phyloP scores from a whole-genome alignment of 2,329 filamentous ascomycete species.

The Cladosporium austrohemisphaericum region DNA sequence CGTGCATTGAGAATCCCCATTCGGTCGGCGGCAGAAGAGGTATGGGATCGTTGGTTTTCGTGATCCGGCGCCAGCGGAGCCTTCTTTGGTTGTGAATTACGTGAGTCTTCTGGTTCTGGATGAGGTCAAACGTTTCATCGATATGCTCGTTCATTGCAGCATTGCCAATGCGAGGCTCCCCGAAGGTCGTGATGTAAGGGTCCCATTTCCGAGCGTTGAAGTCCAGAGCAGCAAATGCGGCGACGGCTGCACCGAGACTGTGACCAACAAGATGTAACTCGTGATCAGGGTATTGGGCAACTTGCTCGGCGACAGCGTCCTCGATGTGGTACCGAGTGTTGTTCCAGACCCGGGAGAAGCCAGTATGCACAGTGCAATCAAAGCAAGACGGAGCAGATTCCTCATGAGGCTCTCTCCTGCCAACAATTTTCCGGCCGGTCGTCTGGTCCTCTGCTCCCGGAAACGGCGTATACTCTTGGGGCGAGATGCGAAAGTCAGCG shows the following conservation, averaged over 20 bases:
- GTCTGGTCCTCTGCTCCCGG: constrained; percentile 47
- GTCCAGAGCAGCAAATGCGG: constrained; percentile 80
- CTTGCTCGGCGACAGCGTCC: constrained; percentile 59
- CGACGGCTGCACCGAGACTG: constrained; percentile 87
- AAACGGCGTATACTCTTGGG: constrained; percentile 88
- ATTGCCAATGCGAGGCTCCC: constrained; percentile 70
- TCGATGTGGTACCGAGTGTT: constrained; percentile 68
- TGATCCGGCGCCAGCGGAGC: constrained; percentile 67
- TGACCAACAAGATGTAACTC: constrained; percentile 79
- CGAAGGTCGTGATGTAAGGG: constrained; percentile 82
- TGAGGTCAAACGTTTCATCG: constrained; percentile 46
- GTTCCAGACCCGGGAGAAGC: constrained; percentile 82
- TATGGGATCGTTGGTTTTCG: constrained; percentile 81
- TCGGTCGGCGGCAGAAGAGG: constrained; percentile 79
- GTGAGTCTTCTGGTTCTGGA: constrained; percentile 25
- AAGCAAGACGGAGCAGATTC: constrained; percentile 54
- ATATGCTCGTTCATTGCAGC: constrained; percentile 51
- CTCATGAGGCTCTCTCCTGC: background rate
- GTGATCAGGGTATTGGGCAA: constrained; percentile 65
- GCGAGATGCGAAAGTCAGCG: constrained; percentile 80
- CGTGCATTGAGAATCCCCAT: constrained; percentile 84
- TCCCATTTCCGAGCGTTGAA: constrained; percentile 70
- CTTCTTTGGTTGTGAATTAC: constrained; percentile 22
- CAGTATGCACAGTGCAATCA: constrained; percentile 89
- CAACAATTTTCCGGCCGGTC: constrained; percentile 54